Base-by-base conservation (phyloP, 139 green algal genomes). In the Desmodesmus armatus region DNA sequence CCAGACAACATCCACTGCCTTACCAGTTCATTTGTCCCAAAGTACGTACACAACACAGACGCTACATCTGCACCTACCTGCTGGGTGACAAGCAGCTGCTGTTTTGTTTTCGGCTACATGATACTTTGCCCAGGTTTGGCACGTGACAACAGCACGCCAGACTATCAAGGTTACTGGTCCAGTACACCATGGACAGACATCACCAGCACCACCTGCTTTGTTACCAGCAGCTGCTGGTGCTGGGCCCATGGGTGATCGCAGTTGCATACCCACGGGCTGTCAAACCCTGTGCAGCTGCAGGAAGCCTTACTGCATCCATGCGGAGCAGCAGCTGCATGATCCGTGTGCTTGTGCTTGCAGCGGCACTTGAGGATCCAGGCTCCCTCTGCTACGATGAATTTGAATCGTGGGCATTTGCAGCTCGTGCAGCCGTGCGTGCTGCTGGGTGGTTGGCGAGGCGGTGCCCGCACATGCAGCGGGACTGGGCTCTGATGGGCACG, bases 301-400 rank as follows among this genome's bases (percentile, higher is more conserved):
- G 79, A 79, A 1, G 73, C 11, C 82, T 95, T 96, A 27, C 49
- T 84, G 85, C 94, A 97, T 27, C 71, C 81, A 43, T 87, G 87
- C 2, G 85, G 93, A 39, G 80, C 84, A 3, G 94, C 47, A 55
- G 13, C 73, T 69, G 93, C 84, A 77, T 97, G 94, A 31, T 97
- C 94, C 23, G 83, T 89, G 69, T 96, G 91, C 78, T 94, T 96
- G 91, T 97, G 94, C 86, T 96, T 97, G 86, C 94, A 97, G 31
- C 90, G 86, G 76, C 91, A 91, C 11, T 19, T 83, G 82, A 94
- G 33, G 80, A 95, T 86, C 91, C 93, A 96, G 29, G 92, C 83
- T 7, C 94, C 94, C 66, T 96, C 92, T 23, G 92, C 91, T 29
- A 95, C 92, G 15, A 96, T 93, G 88, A 91, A 96, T 81, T 92